phyloP scores from a whole-genome alignment of 75 land plant species.

The Pseudotsuga menziesii region DNA sequence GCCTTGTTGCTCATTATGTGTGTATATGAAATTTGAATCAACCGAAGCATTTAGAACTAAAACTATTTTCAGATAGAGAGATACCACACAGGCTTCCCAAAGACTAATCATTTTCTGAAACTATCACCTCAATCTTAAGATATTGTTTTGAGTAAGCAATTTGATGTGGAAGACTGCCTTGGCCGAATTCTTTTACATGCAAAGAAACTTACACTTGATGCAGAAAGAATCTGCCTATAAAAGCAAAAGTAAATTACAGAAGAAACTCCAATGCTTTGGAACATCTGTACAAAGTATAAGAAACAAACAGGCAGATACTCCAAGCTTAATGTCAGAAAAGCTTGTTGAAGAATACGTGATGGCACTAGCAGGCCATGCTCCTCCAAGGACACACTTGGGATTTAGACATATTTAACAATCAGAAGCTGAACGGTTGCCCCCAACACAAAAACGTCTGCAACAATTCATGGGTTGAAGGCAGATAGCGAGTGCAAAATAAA shows the following conservation, averaged over 20 bases:
- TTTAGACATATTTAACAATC: background rate
- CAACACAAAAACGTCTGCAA: background rate
- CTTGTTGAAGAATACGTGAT: background rate
- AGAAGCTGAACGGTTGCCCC: background rate
- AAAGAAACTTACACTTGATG: background rate
- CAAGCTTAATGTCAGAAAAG: background rate
- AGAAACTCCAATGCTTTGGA: background rate
- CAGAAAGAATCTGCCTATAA: background rate
- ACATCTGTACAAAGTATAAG: background rate
- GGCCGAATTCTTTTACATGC: slow-evolving; percentile 4
- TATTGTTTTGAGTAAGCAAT: background rate
- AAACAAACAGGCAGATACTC: background rate
- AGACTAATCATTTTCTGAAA: background rate
- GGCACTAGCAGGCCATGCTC: background rate
- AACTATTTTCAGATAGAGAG: background rate
- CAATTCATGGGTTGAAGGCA: background rate
- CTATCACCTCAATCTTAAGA: slow-evolving; percentile 2
- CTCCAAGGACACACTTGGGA: background rate
- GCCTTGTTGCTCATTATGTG: background rate
- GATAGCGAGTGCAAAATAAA: background rate
- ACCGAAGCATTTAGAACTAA: background rate
- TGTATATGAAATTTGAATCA: background rate
- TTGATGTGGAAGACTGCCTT: background rate
- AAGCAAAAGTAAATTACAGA: background rate
- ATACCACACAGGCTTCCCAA: background rate